phyloP scores from a whole-genome alignment of 1,284 basidiomycete species.

The Stereum hirsutum region DNA sequence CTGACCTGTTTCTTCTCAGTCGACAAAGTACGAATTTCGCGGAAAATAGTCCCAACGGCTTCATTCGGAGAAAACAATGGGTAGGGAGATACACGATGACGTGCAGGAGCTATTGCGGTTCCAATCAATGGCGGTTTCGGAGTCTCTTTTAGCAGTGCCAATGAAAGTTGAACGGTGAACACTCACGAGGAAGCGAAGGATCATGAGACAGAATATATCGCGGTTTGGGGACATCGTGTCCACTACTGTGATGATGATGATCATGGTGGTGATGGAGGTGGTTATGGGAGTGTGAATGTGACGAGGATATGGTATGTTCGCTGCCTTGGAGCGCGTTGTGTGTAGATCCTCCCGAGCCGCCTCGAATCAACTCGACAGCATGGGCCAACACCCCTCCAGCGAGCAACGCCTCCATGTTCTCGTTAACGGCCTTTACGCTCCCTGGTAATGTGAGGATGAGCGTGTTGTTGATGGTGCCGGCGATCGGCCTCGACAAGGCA shows the following conservation, averaged over 20 bases:
- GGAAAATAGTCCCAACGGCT: conserved; percentile 50
- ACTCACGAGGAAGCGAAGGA: conserved; percentile 53
- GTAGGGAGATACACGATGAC: conserved; percentile 72
- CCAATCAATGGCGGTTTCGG: too few relatives aligned
- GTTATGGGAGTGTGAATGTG: conserved; percentile 12
- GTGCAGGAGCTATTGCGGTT: conserved; percentile 48
- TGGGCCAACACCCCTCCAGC: conserved; percentile 50
- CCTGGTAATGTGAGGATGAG: conserved; percentile 79
- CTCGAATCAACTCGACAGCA: conserved; percentile 68
- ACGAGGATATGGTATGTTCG: not conserved
- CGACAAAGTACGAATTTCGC: conserved; percentile 35
- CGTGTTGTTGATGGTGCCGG: conserved; percentile 60
- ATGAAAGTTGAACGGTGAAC: conserved; percentile 5
- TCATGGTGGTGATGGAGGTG: conserved; percentile 36
- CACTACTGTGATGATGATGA: conserved; percentile 30
- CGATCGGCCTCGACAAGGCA: conserved; percentile 73
- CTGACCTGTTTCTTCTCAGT: conserved; percentile 20
- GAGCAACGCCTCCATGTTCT: conserved; percentile 64
- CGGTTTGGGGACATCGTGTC: conserved; percentile 36
- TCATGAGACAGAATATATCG: conserved; percentile 57
- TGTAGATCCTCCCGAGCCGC: conserved; percentile 54
- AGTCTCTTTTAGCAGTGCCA: conserved; percentile 7
- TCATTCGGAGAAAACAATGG: conserved; percentile 59
- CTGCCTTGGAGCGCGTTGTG: conserved; percentile 27
- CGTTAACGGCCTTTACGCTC: conserved; percentile 76